Evolutionary conservation across 2,329 filamentous ascomycete genomes (phyloP), one percentile per base, ranked within the genome.

Genomic region (Beauveria bassiana): DNA sequence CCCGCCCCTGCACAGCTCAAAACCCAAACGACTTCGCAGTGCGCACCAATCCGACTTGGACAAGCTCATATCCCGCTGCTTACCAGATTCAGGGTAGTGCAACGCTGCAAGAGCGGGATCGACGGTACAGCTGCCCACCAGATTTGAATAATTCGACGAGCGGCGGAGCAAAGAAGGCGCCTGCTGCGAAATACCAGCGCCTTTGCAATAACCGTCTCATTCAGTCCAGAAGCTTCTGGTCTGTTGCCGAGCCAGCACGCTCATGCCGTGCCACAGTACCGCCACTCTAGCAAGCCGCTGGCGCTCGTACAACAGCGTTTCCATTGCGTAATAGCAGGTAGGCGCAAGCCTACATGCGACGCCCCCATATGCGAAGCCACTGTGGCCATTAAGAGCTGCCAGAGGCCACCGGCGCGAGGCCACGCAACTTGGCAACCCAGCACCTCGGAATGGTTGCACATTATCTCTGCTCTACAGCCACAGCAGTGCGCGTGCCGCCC

Each of bases 1-100:
- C 42, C 59, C 59, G 42, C 59, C 51, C 59, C 55, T 42, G 59
- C 43, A 55, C 58, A 60, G 58, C 40, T 46, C 40, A 46, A 38
- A 60, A 38, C 58, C 22, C 57, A 24, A 52, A 52, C 46, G 38
- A 59, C 34, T 38, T n/a, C 18, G 18, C 22, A 22, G 22, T 22
- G 22, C 22, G 22, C 46, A 24, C 56, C 31, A 59, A 50, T 45
- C 58, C 22, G 10, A 42, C 49, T 28, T 26, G 47, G 40, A 38
- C 26, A 34, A 22, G 49, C 58, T 28, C 16, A n/a, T 22, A 47
- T 43, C 38, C 58, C 12, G 31, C 26, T 52, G n/a, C 58, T 38
- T 60, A n/a, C 49, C 40, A 24, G 28, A 53, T 53, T 60, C 40
- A 53, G 58, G 49, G 49, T 53, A 53, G 49, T 24, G 55, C 55